Evolutionary conservation across 2,329 filamentous ascomycete genomes (phyloP).

Genomic region (Cladosporium oxysporum): DNA sequence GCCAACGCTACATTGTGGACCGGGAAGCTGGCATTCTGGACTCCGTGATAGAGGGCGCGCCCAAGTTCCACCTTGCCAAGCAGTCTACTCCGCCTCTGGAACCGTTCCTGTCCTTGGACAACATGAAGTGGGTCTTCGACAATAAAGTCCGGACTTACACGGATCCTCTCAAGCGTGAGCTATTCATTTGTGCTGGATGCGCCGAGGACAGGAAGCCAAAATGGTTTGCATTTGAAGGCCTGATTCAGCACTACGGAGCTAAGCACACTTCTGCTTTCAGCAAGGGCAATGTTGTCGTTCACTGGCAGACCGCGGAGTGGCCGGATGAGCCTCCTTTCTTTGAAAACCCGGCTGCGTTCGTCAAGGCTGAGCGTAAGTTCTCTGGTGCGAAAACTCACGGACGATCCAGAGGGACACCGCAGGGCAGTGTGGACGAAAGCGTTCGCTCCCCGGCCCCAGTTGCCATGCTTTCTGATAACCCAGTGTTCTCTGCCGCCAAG

Average conservation of each 20-base stretch:
- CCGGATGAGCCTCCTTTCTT: slow-evolving; percentile 71
- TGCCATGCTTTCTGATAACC: slow-evolving; percentile 23
- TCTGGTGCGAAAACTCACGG: slow-evolving; percentile 14
- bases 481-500: slow-evolving; percentile 14
- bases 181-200: slow-evolving; percentile 69
- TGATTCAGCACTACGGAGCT: slow-evolving; percentile 80
- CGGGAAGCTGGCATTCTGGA: slow-evolving; percentile 29
- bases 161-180: slow-evolving; percentile 65
- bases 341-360: slow-evolving; percentile 43
- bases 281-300: slow-evolving; percentile 69
- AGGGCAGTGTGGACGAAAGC: slow-evolving; percentile 18
- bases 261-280: slow-evolving; percentile 75
- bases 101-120: slow-evolving; percentile 66
- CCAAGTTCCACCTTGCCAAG: slow-evolving; percentile 20
- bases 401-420: slow-evolving; percentile 24
- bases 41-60: slow-evolving; percentile 16
- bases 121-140: slow-evolving; percentile 85
- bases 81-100: slow-evolving; percentile 26
- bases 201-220: slow-evolving; percentile 66
- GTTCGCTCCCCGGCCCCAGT: slow-evolving; percentile 19
- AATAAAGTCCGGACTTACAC: slow-evolving; percentile 72
- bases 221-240: slow-evolving; percentile 73
- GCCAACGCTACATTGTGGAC: slow-evolving; percentile 54
- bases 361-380: slow-evolving; percentile 25
- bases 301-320: slow-evolving; percentile 78